Evolutionary conservation across 1,284 basidiomycete genomes (phyloP).

Genomic region (Takashimella tepidaria): DNA sequence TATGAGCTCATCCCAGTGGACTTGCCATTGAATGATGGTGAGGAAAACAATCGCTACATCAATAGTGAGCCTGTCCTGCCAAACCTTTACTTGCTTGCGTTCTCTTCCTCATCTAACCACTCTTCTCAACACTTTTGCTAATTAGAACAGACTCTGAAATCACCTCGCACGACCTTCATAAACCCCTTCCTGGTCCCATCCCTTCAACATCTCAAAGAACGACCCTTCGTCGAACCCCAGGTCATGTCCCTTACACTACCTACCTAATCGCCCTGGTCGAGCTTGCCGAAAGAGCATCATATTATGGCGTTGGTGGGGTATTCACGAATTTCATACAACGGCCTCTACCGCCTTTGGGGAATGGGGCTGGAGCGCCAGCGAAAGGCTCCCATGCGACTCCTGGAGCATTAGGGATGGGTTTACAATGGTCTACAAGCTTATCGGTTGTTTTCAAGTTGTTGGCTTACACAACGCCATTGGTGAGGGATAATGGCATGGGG

Average conservation of each 20-base stretch:
- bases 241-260: conserved; percentile 12
- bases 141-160: neutral
- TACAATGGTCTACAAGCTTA: conserved; percentile 19
- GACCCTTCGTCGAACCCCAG: conserved; percentile 15
- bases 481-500: conserved; percentile 8
- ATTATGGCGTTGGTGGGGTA: conserved; percentile 23
- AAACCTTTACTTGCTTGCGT: too few relatives aligned
- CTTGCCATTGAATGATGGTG: too few relatives aligned
- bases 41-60: too few relatives aligned
- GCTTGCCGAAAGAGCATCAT: conserved; percentile 32
- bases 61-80: too few relatives aligned
- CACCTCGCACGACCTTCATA: neutral
- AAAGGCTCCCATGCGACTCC: conserved; percentile 10
- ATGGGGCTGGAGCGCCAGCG: conserved; percentile 22
- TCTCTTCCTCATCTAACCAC: too few relatives aligned
- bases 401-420: conserved; percentile 23
- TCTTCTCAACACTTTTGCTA: too few relatives aligned
- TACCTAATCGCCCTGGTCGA: conserved; percentile 24
- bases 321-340: conserved; percentile 26
- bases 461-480: conserved; percentile 19
- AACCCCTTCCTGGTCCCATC: neutral
- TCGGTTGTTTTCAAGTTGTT: conserved; percentile 19
- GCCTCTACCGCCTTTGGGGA: conserved; percentile 21
- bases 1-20: neutral
- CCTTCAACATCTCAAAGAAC: conserved; percentile 4